Evolutionary conservation across 192 early-diverging fungal species (phyloP).

Genomic region (Mortierella alpina): DNA sequence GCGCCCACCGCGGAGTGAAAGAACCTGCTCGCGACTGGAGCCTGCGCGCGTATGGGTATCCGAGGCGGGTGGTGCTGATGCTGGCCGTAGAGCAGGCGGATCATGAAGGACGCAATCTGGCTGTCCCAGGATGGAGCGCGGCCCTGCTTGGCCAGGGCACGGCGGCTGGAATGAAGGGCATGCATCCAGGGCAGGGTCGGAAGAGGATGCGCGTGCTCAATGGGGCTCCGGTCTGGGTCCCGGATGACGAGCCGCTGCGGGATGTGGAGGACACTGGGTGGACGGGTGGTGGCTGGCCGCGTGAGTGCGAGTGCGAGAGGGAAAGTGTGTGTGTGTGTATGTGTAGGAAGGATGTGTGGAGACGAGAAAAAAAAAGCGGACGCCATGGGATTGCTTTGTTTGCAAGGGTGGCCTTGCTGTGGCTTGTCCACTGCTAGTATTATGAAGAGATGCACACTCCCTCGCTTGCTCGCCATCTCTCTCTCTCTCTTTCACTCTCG

Average conservation of each 20-base stretch:
- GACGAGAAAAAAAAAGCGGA: neutral
- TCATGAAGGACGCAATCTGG: constrained; percentile 27
- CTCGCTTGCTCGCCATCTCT: neutral
- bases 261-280: too few species aligned
- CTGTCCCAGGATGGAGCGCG: constrained; percentile 37
- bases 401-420: neutral
- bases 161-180: constrained; percentile 11
- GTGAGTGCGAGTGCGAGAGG: neutral
- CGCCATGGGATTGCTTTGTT: neutral
- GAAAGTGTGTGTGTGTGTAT: neutral
- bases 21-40: neutral
- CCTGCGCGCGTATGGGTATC: neutral
- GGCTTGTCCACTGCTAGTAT: neutral
- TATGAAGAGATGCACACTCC: too few species aligned
- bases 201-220: neutral
- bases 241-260: too few species aligned
- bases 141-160: constrained; percentile 1
- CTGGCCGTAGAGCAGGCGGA: constrained; percentile 18
- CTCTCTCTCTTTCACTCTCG: neutral
- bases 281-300: too few species aligned
- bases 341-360: constrained; percentile 1
- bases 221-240: too few species aligned
- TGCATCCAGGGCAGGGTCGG: constrained; percentile 4
- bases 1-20: neutral
- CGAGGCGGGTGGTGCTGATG: constrained; percentile 9